Conservation (phyloP, 2,329 filamentous ascomycete genomes). For the Xylariales sp. region DNA sequence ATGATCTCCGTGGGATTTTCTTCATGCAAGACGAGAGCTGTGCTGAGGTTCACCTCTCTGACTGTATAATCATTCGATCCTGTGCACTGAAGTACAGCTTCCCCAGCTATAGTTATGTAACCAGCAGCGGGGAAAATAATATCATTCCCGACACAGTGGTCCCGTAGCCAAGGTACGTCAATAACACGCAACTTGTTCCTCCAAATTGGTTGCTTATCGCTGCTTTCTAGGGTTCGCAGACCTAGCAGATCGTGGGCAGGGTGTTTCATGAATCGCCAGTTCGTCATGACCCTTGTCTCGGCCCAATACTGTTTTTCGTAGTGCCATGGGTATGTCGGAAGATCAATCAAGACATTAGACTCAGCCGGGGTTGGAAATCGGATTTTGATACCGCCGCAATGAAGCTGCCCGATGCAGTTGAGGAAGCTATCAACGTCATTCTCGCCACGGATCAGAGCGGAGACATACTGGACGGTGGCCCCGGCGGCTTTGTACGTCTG, state of each 20-base stretch:
- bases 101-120: neutral
- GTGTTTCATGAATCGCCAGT: neutral
- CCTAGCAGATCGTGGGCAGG: slow-evolving; percentile 2
- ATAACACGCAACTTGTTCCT: neutral
- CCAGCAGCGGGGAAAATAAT: slow-evolving; percentile 6
- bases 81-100: neutral
- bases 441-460: neutral
- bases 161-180: slow-evolving; percentile 5
- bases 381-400: neutral
- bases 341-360: neutral
- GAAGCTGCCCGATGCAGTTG: slow-evolving; percentile 4
- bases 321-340: slow-evolving; percentile 13
- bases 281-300: slow-evolving; percentile 3
- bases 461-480: neutral
- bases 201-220: neutral
- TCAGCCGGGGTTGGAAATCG: neutral
- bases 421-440: neutral
- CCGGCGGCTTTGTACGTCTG: slow-evolving; percentile 10
- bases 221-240: neutral
- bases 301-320: slow-evolving; percentile 7
- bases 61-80: neutral
- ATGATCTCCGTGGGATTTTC: neutral
- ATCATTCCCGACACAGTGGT: slow-evolving; percentile 1
- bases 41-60: neutral
- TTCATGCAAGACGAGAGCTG: neutral